phyloP scores from a whole-genome alignment of 495 filamentous ascomycete species.

The Peziza echinospora region DNA sequence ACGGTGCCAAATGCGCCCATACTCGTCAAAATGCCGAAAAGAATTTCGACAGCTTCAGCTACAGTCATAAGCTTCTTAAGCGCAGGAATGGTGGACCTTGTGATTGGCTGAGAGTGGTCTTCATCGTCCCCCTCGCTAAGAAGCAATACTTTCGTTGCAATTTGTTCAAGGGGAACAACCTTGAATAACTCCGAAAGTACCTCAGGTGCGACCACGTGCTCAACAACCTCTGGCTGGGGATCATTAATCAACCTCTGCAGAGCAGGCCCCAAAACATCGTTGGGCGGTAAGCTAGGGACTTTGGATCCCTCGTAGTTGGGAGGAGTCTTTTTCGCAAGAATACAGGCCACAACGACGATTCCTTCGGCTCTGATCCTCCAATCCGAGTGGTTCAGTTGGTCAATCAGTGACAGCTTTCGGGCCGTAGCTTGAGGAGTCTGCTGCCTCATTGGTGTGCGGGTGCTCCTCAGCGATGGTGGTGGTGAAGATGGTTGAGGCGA shows the following conservation, averaged over 20 bases:
- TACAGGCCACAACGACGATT: conserved; percentile 17
- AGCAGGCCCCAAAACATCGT: conserved; percentile 16
- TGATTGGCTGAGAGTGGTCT: conserved; percentile 17
- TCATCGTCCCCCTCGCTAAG: conserved; percentile 18
- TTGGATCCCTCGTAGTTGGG: conserved; percentile 18
- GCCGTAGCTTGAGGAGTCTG: conserved; percentile 12
- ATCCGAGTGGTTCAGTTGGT: conserved; percentile 17
- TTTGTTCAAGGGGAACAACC: conserved; percentile 19
- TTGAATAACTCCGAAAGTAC: conserved; percentile 16
- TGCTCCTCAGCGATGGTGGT: conserved; percentile 4
- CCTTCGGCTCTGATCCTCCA: conserved; percentile 20
- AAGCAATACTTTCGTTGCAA: conserved; percentile 17
- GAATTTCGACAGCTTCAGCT: conserved; percentile 15
- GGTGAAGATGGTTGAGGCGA: conserved; percentile 8
- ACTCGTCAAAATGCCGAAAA: conserved; percentile 15
- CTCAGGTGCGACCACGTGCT: conserved; percentile 20
- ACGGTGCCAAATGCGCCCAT: conserved; percentile 16
- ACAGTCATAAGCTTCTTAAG: conserved; percentile 16
- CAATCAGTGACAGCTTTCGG: conserved; percentile 16
- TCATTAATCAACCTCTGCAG: conserved; percentile 19
- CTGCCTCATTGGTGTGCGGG: conserved; percentile 13
- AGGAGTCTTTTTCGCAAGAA: conserved; percentile 17
- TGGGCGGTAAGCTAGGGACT: conserved; percentile 18
- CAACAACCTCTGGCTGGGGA: conserved; percentile 19
- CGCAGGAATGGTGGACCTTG: conserved; percentile 11